Evolutionary conservation across 352 stramenopile species (phyloP).

Genomic region (Pythium rishiriense): DNA sequence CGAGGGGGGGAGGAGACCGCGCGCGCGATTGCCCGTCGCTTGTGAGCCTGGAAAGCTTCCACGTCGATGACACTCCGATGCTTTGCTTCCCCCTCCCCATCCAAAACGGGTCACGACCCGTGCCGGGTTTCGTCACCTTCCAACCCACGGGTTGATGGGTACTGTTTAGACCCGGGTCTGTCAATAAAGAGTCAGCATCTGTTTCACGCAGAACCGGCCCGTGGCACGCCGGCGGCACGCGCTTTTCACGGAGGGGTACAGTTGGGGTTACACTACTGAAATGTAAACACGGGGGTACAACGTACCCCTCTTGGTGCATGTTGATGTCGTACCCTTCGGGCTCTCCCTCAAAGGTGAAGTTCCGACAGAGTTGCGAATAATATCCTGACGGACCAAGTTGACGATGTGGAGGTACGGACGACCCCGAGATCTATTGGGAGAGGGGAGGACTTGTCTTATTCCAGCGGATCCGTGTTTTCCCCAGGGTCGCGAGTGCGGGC

Average conservation of each 20-base stretch:
- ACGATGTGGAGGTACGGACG: conserved; percentile 25
- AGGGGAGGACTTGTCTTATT: background rate
- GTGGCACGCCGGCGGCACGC: conserved; percentile 11
- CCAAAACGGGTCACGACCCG: background rate
- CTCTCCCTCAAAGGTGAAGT: conserved; percentile 3
- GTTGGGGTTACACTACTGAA: conserved; percentile 3
- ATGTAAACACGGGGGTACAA: background rate
- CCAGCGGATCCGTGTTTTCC: background rate
- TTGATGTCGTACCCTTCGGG: conserved; percentile 10
- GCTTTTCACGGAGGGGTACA: background rate
- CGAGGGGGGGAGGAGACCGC: background rate
- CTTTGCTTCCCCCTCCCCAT: conserved; percentile 1
- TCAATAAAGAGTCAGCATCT: background rate
- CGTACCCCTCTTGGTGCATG: background rate
- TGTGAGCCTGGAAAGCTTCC: conserved; percentile 19
- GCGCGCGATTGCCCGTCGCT: background rate
- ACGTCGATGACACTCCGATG: conserved; percentile 26
- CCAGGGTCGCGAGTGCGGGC: conserved; percentile 18
- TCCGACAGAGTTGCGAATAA: background rate
- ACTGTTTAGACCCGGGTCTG: background rate
- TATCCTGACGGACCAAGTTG: background rate
- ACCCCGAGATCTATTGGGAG: background rate
- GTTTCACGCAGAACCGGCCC: background rate
- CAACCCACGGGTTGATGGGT: conserved; percentile 4
- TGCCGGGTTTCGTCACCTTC: background rate